Evolutionary conservation across 2,329 filamentous ascomycete species (phyloP).

Genomic region (Alternaria triticimaculans): DNA sequence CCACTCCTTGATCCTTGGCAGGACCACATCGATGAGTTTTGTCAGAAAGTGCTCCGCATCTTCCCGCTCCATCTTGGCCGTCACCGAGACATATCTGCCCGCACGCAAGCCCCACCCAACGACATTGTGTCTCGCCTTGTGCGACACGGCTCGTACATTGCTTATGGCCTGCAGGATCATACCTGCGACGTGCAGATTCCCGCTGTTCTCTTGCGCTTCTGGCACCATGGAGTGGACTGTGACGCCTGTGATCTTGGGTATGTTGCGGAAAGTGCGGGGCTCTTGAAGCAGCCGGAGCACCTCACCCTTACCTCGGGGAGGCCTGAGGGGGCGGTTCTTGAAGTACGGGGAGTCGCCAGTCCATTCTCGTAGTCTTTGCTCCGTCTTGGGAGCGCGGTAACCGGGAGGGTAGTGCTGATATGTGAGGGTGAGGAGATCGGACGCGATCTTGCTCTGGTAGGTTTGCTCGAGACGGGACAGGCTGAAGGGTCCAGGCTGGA

Average conservation of each 20-base stretch:
- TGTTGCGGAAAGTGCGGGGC: conserved; percentile 77
- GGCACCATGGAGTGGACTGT: conserved; percentile 79
- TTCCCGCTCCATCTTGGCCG: conserved; percentile 77
- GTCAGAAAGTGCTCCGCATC: conserved; percentile 89
- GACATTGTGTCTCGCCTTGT: conserved; percentile 73
- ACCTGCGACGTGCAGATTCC: conserved; percentile 80
- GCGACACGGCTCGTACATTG: conserved; percentile 74
- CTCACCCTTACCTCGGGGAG: conserved; percentile 78
- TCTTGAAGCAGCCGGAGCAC: conserved; percentile 72
- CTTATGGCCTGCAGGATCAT: conserved; percentile 87
- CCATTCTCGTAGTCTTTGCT: conserved; percentile 80
- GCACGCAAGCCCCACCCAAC: conserved; percentile 75
- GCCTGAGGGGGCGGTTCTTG: conserved; percentile 85
- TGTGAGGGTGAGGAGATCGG: conserved; percentile 86
- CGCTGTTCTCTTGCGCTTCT: conserved; percentile 71
- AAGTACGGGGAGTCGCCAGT: conserved; percentile 92
- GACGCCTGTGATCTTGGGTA: conserved; percentile 81
- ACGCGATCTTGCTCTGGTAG: conserved; percentile 82
- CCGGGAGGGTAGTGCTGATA: conserved; percentile 88
- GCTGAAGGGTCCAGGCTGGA: conserved; percentile 89
- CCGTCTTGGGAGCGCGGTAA: conserved; percentile 63
- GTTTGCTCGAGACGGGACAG: conserved; percentile 88
- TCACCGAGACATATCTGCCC: conserved; percentile 76
- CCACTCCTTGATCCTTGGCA: conserved; percentile 97
- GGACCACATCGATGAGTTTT: conserved; percentile 86